Percentiles rank a stretch among this genome's conserved stretches.
phyloP scores from a whole-genome alignment of 345 rosid genomes.

The Eucalyptus melliodora region DNA sequence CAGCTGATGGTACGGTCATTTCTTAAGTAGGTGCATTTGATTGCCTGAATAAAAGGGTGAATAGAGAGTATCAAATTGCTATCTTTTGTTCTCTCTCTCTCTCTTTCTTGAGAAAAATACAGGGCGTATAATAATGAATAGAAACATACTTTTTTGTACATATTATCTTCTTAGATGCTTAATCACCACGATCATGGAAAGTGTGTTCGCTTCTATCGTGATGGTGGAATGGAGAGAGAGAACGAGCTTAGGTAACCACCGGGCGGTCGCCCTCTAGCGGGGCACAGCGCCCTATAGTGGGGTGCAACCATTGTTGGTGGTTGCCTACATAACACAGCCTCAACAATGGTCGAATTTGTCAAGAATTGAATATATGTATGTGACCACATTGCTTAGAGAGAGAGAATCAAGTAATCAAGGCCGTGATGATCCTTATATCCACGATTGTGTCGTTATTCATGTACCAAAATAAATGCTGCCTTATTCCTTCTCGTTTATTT shows the following conservation, averaged over 20 bases:
- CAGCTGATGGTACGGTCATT: not conserved
- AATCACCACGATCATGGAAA: not conserved
- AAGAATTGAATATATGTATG: not conserved
- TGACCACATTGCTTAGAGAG: not conserved
- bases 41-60: not conserved
- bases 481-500: not conserved
- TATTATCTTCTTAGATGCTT: not conserved
- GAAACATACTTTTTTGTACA: not conserved
- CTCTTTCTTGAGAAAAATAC: not conserved
- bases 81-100: not conserved
- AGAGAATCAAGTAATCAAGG: not conserved
- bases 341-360: not conserved
- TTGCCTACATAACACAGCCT: not conserved
- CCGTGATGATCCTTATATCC: not conserved
- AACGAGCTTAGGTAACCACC: not conserved
- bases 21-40: not conserved
- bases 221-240: not conserved
- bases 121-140: not conserved
- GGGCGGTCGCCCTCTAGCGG: not conserved
- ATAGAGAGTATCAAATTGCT: not conserved
- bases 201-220: not conserved
- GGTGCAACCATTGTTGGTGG: fast-evolving
- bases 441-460: not conserved
- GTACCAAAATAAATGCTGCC: not conserved
- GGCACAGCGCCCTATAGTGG: too few relatives aligned